Conservation (phyloP, 495 filamentous ascomycete species). For the Jackrogersella multiformis region DNA sequence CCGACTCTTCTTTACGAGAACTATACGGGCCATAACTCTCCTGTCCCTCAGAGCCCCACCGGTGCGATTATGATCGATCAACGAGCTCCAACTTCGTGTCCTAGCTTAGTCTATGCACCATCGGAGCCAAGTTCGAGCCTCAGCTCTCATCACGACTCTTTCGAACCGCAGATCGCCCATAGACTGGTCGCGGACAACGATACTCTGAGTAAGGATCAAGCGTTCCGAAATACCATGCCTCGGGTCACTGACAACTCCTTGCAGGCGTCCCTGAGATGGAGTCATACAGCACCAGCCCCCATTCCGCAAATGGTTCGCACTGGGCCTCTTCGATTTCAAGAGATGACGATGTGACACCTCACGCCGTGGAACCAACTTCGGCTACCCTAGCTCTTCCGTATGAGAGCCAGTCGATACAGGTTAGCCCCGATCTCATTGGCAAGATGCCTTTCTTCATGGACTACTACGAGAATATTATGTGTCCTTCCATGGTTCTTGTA, state of each 20-base stretch:
- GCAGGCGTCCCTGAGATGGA: slow-evolving; percentile 57
- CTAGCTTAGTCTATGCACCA: slow-evolving; percentile 58
- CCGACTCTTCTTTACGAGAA: slow-evolving; percentile 62
- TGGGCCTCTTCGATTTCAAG: slow-evolving; percentile 52
- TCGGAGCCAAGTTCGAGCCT: slow-evolving; percentile 60
- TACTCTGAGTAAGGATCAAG: slow-evolving; percentile 54
- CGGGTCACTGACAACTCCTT: slow-evolving; percentile 48
- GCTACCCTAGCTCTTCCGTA: slow-evolving; percentile 42
- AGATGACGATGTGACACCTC: slow-evolving; percentile 54
- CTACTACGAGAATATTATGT: slow-evolving; percentile 89
- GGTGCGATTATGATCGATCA: slow-evolving; percentile 61
- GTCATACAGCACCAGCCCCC: slow-evolving; percentile 55
- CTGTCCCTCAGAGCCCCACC: slow-evolving; percentile 61
- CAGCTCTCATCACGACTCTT: slow-evolving; percentile 55
- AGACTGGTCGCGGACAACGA: slow-evolving; percentile 59
- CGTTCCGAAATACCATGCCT: slow-evolving; percentile 42
- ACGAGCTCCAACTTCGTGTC: slow-evolving; percentile 61
- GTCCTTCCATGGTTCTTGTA: slow-evolving; percentile 89
- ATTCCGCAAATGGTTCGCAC: slow-evolving; percentile 51
- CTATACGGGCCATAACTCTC: slow-evolving; percentile 58
- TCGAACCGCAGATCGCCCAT: slow-evolving; percentile 56
- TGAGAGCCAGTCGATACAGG: slow-evolving; percentile 50
- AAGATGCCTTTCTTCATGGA: slow-evolving; percentile 72
- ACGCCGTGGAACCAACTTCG: slow-evolving; percentile 41
- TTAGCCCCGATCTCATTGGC: slow-evolving; percentile 62